These are phyloP conservation scores for Candida sanyaensis DNA, from an alignment of 1,139 yeast genomes.

Conservation along the genomic window DNA sequence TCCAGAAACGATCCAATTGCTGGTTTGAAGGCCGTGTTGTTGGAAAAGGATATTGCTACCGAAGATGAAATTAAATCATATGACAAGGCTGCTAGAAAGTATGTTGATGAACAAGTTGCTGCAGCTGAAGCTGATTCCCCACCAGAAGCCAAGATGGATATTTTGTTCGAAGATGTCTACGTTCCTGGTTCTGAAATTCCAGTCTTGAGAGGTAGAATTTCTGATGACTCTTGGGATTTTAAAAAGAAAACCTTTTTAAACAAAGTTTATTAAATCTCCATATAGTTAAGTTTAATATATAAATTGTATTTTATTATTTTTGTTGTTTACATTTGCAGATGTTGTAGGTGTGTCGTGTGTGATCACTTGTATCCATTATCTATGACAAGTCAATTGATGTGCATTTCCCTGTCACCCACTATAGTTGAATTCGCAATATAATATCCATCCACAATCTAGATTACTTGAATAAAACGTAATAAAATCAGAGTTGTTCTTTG, in stretches of 20 bases:
- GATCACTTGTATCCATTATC: too few species aligned
- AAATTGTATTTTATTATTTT: too few species aligned
- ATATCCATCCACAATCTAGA: too few species aligned
- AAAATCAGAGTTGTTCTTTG: too few species aligned
- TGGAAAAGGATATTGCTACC: conserved; percentile 82
- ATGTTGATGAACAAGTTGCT: conserved; percentile 92
- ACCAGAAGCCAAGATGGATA: conserved; percentile 94
- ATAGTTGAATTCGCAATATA: too few species aligned
- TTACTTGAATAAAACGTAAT: too few species aligned
- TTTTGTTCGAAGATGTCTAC: conserved; percentile 94
- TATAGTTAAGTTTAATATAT: too few species aligned
- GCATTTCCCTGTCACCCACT: too few species aligned
- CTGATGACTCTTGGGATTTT: conserved; percentile 90
- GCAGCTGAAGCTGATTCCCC: conserved; percentile 92
- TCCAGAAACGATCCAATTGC: conserved; percentile 97
- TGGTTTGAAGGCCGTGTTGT: conserved; percentile 83
- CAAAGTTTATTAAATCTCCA: conserved; percentile 41
- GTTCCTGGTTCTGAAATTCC: conserved; percentile 94
- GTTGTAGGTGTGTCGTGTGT: too few species aligned
- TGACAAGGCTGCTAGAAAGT: conserved; percentile 94
- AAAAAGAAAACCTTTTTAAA: conserved; percentile 69
- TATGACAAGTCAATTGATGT: too few species aligned
- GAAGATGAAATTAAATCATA: conserved; percentile 93
- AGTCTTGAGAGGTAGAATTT: conserved; percentile 93
- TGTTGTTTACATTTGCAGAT: too few species aligned